Percentiles rank a stretch among this genome's conserved stretches.
phyloP scores from a whole-genome alignment of 306 rosid species.

The Cicer bijugum region DNA sequence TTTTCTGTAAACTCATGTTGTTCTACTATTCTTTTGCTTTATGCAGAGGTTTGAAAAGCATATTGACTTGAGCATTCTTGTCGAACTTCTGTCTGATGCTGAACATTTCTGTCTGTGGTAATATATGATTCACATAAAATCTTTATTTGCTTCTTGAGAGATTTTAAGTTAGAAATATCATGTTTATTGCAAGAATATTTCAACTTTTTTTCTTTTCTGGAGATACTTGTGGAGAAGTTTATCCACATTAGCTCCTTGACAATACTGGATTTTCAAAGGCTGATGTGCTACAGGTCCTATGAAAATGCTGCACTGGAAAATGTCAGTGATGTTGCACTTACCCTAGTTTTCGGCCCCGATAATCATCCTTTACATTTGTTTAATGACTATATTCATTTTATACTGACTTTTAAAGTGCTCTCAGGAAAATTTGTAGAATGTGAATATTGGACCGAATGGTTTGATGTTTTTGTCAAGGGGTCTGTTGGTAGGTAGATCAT shows the following conservation, averaged over 20 bases:
- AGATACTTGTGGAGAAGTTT: neutral
- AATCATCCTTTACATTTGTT: neutral
- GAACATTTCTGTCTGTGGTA: conserved; percentile 70
- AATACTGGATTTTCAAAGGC: too few relatives aligned
- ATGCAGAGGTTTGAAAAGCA: conserved; percentile 63
- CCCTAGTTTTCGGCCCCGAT: neutral
- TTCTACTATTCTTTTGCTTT: conserved; percentile 41
- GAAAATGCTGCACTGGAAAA: too few relatives aligned
- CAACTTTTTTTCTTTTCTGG: neutral
- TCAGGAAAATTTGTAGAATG: neutral
- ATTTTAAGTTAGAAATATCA: neutral
- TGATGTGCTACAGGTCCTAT: too few relatives aligned
- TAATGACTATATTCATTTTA: conserved; percentile 3
- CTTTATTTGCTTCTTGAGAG: conserved; percentile 18
- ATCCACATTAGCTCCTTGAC: neutral
- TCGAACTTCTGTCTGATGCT: conserved; percentile 57
- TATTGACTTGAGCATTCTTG: conserved; percentile 61
- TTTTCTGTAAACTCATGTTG: conserved; percentile 19
- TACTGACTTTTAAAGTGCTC: conserved; percentile 7
- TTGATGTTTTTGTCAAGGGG: neutral
- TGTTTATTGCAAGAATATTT: neutral
- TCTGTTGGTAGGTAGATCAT: neutral
- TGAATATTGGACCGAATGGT: neutral
- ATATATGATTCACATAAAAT: conserved; percentile 40
- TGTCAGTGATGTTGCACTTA: neutral